Base-by-base conservation (phyloP, 2,329 filamentous ascomycete genomes). In the Botrytis elliptica region DNA sequence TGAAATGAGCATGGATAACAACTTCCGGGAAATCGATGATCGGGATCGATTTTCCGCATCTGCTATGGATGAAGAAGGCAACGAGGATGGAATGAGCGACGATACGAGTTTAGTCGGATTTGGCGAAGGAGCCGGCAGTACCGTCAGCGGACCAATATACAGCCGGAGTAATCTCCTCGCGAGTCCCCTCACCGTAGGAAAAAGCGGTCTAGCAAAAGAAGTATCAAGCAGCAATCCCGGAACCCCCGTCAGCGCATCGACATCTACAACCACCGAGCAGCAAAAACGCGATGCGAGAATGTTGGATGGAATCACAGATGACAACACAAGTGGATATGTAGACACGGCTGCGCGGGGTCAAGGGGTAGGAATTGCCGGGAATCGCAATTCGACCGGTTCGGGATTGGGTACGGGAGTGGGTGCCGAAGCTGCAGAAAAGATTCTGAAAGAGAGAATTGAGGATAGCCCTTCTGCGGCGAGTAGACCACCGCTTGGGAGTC, bases 71-170 rank as follows among this genome's bases (percentile, higher is more conserved):
- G 77, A 79, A 49, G 79, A 80, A 69, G 72, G 77, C 69, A 78
- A 79, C 65, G 75, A 70, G 16, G 80, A 81, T 76, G 93, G 92
- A 74, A 92, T 96, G 87, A 95, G 93, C 78, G 94, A 97, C 78
- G 94, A 97, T 70, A 93, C 91, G 3, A 95, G 92, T 76, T 86
- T 98, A 9, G 95, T 98, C 16, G 95, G 92, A 0, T 98, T 98
- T 78, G 95, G 95, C 68, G 95, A 98, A 82, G 95, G 95, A 49
- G 95, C 95, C 16, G 93, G 92, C 77, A 94, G 92, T 81, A 94
- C 94, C 8, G 91, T 95, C 73, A 93, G 91, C 74, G 94, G 94
- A 0, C 93, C 93, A 57, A 92, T 92, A 80, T 88, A 92, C 83
- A 85, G 88, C 82, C 83, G 76, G 85, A 84, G 77, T 83, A 80